phyloP scores from a whole-genome alignment of 2,329 filamentous ascomycete species.

The Celoporthe dispersa region DNA sequence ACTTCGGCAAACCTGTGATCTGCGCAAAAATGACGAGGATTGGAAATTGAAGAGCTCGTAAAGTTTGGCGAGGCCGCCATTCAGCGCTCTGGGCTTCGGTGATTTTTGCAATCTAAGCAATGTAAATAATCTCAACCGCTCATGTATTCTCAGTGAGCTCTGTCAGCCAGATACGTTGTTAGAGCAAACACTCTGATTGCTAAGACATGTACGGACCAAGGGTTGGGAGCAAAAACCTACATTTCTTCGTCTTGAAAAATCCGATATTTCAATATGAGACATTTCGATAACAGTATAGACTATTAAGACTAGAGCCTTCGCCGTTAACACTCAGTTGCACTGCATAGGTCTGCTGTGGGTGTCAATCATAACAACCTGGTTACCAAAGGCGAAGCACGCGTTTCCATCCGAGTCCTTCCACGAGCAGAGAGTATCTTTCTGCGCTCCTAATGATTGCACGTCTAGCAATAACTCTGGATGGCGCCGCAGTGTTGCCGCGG shows the following conservation, averaged over 20 bases:
- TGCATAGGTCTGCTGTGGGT: too few species aligned
- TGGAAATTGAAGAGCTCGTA: not conserved
- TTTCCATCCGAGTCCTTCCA: constrained; percentile 1
- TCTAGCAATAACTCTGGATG: constrained; percentile 3
- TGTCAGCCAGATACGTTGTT: too few species aligned
- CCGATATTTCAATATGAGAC: too few species aligned
- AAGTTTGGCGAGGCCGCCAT: not conserved
- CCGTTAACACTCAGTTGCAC: too few species aligned
- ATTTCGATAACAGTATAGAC: too few species aligned
- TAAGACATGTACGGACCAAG: too few species aligned
- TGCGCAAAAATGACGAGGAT: not conserved
- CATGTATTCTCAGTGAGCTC: too few species aligned
- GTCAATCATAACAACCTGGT: constrained; percentile 13
- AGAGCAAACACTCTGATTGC: too few species aligned
- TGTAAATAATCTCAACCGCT: too few species aligned
- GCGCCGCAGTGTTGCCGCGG: not conserved
- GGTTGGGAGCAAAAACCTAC: too few species aligned
- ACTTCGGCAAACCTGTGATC: not conserved
- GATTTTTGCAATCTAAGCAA: not conserved
- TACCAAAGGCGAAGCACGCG: constrained; percentile 1
- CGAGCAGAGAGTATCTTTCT: not conserved
- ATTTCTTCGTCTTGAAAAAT: too few species aligned
- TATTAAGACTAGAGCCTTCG: too few species aligned
- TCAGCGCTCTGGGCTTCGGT: not conserved
- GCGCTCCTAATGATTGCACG: not conserved